These are phyloP conservation scores for Coniochaeta sp. DNA, from an alignment of 2,329 filamentous ascomycete genomes.

Conservation along the genomic window DNA sequence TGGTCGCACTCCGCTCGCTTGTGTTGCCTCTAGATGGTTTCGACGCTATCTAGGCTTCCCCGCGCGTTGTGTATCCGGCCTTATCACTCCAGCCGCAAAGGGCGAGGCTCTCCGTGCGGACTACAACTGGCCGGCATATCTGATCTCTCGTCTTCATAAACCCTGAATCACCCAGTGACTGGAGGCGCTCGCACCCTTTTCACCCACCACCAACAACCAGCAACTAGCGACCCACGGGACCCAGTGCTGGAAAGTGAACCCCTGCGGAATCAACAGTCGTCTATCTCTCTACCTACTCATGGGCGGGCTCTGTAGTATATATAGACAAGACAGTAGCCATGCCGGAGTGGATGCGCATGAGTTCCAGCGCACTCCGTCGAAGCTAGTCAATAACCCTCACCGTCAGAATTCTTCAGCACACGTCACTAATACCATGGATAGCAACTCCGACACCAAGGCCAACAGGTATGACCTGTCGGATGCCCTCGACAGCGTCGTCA, in stretches of 20 bases:
- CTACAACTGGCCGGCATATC: not conserved
- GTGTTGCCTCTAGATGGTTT: not conserved
- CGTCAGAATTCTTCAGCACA: conserved; percentile 2
- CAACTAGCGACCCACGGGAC: not conserved
- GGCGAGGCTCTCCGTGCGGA: not conserved
- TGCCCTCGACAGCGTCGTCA: not conserved
- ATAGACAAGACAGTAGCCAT: conserved; percentile 4
- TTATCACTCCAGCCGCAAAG: not conserved
- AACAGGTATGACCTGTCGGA: conserved; percentile 5
- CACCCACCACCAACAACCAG: not conserved
- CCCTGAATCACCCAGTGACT: not conserved
- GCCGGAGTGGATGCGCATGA: conserved; percentile 8
- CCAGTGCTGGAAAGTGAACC: not conserved
- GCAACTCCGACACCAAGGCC: conserved; percentile 5
- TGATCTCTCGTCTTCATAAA: not conserved
- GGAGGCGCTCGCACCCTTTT: not conserved
- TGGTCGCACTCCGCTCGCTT: not conserved
- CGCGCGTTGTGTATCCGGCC: not conserved
- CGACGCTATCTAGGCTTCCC: not conserved
- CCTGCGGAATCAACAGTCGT: not conserved
- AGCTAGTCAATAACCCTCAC: conserved; percentile 12
- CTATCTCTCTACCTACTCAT: too few relatives aligned
- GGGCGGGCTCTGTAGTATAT: not conserved
- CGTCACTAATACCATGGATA: conserved; percentile 8
- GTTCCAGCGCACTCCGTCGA: conserved; percentile 7